Evolutionary conservation across 139 green algal species (phyloP).

Genomic region (Eudorina sp.): DNA sequence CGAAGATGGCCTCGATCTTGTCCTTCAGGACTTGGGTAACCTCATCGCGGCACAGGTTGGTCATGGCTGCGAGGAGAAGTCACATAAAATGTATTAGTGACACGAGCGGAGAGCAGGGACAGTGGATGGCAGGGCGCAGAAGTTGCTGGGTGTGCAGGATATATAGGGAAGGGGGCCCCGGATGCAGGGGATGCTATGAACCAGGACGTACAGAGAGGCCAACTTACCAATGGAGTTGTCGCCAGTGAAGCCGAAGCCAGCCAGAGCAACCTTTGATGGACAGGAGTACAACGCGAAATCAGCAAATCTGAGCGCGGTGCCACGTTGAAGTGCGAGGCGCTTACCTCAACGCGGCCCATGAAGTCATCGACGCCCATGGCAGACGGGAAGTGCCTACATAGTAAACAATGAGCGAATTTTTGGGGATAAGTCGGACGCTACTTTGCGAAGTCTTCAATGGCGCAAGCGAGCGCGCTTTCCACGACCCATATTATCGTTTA

Average conservation of each 20-base stretch:
- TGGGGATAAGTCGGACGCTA: too few relatives aligned
- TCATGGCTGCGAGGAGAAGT: constrained; percentile 67
- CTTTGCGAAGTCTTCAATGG: too few relatives aligned
- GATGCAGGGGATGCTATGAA: too few relatives aligned
- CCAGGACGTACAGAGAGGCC: too few relatives aligned
- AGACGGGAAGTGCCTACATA: constrained; percentile 70
- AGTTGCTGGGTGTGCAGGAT: too few relatives aligned
- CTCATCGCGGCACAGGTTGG: constrained; percentile 93
- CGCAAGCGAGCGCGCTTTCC: too few relatives aligned
- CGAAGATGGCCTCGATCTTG: constrained; percentile 86
- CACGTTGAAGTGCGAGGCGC: constrained; percentile 62
- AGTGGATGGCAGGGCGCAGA: too few relatives aligned
- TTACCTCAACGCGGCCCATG: constrained; percentile 81
- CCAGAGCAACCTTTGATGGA: constrained; percentile 76
- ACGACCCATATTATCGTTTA: too few relatives aligned
- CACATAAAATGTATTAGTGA: too few relatives aligned
- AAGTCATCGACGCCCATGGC: constrained; percentile 86
- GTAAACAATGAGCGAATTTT: too few relatives aligned
- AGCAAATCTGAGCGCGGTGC: constrained; percentile 68
- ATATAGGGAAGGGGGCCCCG: too few relatives aligned
- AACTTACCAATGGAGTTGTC: constrained; percentile 86
- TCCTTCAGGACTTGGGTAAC: constrained; percentile 79
- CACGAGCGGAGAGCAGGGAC: too few relatives aligned
- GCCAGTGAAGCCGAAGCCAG: constrained; percentile 79
- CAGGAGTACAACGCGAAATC: not conserved